A percentile compares a stretch with the other conserved stretches of the same genome.
Conservation (phyloP, 1,284 basidiomycete genomes). For the Naganishia sp. region DNA sequence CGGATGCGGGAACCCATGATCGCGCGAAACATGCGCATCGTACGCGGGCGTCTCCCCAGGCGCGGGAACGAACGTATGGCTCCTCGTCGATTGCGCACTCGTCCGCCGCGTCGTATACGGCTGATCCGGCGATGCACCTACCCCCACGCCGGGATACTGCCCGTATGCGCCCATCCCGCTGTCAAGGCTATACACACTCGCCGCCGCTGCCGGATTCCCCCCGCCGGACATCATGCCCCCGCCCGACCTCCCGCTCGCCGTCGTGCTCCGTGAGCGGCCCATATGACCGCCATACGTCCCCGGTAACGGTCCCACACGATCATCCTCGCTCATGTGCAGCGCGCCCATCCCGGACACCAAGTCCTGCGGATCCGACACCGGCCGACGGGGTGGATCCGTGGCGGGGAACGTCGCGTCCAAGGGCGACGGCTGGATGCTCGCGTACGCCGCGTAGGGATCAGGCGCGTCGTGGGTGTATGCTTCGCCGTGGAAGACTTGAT, state of each 20-base stretch:
- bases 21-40: conserved; percentile 8
- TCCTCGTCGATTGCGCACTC: conserved; percentile 19
- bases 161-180: conserved; percentile 49
- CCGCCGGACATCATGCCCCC: conserved; percentile 34
- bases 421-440: conserved; percentile 25
- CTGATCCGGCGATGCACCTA: background rate
- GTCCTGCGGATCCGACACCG: conserved; percentile 46
- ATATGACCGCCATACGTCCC: conserved; percentile 29
- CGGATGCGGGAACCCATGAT: conserved; percentile 20
- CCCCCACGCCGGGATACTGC: conserved; percentile 8
- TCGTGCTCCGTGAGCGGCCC: conserved; percentile 14
- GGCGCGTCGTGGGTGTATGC: background rate
- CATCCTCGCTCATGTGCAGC: conserved; percentile 39
- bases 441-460: conserved; percentile 28
- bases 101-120: conserved; percentile 10
- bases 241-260: conserved; percentile 30
- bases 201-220: conserved; percentile 37
- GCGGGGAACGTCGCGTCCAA: background rate
- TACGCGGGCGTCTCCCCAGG: conserved; percentile 3
- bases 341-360: conserved; percentile 33
- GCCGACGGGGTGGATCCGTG: conserved; percentile 34
- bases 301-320: conserved; percentile 10
- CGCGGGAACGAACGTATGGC: conserved; percentile 6
- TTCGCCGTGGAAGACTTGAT: no score
- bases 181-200: conserved; percentile 52